A percentile compares a stretch with the other conserved stretches of the same genome.
Conservation (phyloP, 176 grass and related monocot species). For the Chloris gayana region DNA sequence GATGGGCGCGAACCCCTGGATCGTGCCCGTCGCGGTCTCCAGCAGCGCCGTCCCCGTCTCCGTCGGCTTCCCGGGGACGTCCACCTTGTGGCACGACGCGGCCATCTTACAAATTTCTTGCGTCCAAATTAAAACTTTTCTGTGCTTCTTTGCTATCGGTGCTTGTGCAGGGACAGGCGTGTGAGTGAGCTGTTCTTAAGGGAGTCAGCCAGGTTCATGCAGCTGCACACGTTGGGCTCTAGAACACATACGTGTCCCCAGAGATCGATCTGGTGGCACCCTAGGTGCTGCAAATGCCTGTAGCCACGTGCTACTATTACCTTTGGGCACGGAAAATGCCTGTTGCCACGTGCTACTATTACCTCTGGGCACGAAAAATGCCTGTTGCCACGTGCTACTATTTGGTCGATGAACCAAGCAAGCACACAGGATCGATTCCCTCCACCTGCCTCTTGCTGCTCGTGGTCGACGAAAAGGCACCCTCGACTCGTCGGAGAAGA, state of each 20-base stretch:
- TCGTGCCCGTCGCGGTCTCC: constrained; percentile 67
- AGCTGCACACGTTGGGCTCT: constrained; percentile 32
- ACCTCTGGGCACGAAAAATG: too few relatives aligned
- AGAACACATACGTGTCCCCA: constrained; percentile 17
- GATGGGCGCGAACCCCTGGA: constrained; percentile 77
- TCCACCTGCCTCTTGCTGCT: too few relatives aligned
- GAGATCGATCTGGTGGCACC: neutral
- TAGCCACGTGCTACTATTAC: neutral
- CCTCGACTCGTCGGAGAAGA: too few relatives aligned
- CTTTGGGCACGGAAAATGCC: too few relatives aligned
- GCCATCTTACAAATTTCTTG: neutral
- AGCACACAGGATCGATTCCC: too few relatives aligned
- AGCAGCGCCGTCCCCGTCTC: constrained; percentile 63
- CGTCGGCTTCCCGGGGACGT: constrained; percentile 69
- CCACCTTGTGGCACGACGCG: constrained; percentile 45
- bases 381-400: too few relatives aligned
- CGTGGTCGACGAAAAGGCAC: too few relatives aligned
- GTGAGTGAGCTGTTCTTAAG: neutral
- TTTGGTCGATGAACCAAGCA: too few relatives aligned
- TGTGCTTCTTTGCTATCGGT: rapidly evolving
- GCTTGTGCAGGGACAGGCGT: neutral
- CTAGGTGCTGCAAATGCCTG: neutral
- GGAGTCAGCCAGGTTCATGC: neutral
- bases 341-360: too few relatives aligned
- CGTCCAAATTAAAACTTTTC: rapidly evolving